phyloP scores from a whole-genome alignment of 2,329 filamentous ascomycete species.

The Coniella vitis region DNA sequence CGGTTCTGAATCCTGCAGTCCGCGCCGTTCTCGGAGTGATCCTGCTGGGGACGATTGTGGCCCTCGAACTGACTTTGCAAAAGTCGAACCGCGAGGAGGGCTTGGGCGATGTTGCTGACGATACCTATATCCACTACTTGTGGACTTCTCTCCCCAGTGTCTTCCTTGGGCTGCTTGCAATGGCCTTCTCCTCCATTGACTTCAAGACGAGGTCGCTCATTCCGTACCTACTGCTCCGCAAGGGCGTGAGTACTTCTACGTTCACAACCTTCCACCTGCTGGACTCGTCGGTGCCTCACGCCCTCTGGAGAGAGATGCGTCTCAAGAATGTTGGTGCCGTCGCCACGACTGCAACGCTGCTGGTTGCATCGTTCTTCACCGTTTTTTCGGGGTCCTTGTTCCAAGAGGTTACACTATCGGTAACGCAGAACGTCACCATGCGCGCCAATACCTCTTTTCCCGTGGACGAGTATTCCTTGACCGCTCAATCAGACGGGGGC shows the following conservation, averaged over 20 bases:
- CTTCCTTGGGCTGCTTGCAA: slow-evolving; percentile 13
- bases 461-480: slow-evolving; percentile 14
- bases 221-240: slow-evolving; percentile 26
- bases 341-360: slow-evolving; percentile 22
- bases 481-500: background rate
- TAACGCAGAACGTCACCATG: slow-evolving; percentile 18
- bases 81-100: slow-evolving; percentile 25
- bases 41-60: slow-evolving; percentile 26
- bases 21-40: slow-evolving; percentile 23
- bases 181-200: slow-evolving; percentile 26
- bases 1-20: slow-evolving; percentile 23
- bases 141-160: slow-evolving; percentile 28
- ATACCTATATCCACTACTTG: slow-evolving; percentile 25
- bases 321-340: slow-evolving; percentile 24
- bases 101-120: slow-evolving; percentile 22
- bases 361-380: slow-evolving; percentile 25
- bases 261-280: slow-evolving; percentile 27
- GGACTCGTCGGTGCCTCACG: slow-evolving; percentile 24
- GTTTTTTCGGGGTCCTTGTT: slow-evolving; percentile 29
- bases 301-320: slow-evolving; percentile 22
- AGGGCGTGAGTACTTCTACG: slow-evolving; percentile 22
- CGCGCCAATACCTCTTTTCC: slow-evolving; percentile 25
- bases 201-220: slow-evolving; percentile 27
- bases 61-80: slow-evolving; percentile 28
- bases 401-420: slow-evolving; percentile 23